phyloP scores from a whole-genome alignment of 2,329 filamentous ascomycete species.

The Pseudocercospora vitis region DNA sequence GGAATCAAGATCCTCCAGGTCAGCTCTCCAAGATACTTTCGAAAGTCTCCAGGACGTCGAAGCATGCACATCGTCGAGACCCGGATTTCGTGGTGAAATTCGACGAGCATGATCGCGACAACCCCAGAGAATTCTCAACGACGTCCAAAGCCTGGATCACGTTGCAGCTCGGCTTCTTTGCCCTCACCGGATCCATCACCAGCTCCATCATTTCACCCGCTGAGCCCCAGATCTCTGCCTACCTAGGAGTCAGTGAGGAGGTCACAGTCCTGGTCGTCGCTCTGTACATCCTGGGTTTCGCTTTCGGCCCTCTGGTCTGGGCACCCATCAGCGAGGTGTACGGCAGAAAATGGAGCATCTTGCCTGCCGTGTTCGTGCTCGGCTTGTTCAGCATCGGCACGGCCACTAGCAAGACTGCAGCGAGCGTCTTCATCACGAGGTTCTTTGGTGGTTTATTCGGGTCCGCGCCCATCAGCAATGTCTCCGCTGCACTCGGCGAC shows the following conservation, averaged over 20 bases:
- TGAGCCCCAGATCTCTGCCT: conserved; percentile 43
- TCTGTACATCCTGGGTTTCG: conserved; percentile 49
- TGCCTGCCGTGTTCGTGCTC: conserved; percentile 46
- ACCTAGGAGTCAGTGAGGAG: conserved; percentile 47
- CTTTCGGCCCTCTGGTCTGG: conserved; percentile 37
- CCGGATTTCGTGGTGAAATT: conserved; percentile 33
- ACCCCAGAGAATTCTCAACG: conserved; percentile 51
- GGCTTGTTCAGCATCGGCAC: conserved; percentile 50
- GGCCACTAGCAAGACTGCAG: conserved; percentile 42
- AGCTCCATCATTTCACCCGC: conserved; percentile 55
- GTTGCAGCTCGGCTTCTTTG: conserved; percentile 52
- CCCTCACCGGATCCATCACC: conserved; percentile 38
- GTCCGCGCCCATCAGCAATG: conserved; percentile 46
- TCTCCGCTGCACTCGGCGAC: conserved; percentile 47
- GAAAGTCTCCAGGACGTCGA: conserved; percentile 3
- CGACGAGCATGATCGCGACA: conserved; percentile 41
- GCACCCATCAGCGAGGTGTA: conserved; percentile 35
- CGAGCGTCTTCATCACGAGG: conserved; percentile 43
- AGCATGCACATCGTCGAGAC: conserved; percentile 14
- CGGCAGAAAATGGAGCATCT: conserved; percentile 48
- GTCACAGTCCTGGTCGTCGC: conserved; percentile 49
- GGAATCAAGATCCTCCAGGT: not conserved
- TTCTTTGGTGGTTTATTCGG: conserved; percentile 51
- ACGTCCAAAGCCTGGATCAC: conserved; percentile 51
- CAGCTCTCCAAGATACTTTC: conserved; percentile 10